Evolutionary conservation across 1,284 basidiomycete species (phyloP).

Genomic region (Wolfiporia cocos): DNA sequence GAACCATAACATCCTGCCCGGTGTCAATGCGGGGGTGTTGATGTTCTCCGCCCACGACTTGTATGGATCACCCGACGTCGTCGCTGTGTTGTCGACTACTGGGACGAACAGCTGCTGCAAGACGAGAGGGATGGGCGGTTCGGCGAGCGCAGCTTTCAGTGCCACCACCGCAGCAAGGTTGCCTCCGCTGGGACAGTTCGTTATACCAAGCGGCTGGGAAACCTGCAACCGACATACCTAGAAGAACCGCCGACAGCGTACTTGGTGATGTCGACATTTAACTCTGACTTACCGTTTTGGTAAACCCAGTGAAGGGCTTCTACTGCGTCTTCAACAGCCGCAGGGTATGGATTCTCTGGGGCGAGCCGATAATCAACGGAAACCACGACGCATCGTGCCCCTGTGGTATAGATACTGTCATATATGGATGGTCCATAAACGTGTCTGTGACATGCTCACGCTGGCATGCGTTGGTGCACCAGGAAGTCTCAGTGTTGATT

Average conservation of each 20-base stretch:
- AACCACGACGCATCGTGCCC: conserved; percentile 48
- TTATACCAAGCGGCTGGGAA: background rate
- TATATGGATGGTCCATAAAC: background rate
- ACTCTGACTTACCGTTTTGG: conserved; percentile 31
- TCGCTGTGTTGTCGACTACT: conserved; percentile 66
- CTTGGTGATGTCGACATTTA: conserved; percentile 35
- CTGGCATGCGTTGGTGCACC: conserved; percentile 52
- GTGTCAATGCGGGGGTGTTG: conserved; percentile 53
- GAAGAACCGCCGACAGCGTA: conserved; percentile 65
- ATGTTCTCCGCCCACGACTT: conserved; percentile 54
- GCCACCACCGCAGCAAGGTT: conserved; percentile 66
- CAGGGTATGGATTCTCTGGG: conserved; percentile 70
- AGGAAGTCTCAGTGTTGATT: conserved; percentile 51
- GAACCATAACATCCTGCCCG: conserved; percentile 71
- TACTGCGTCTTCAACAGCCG: conserved; percentile 68
- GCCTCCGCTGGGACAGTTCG: conserved; percentile 43
- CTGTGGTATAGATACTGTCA: conserved; percentile 23
- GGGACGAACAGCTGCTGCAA: conserved; percentile 68
- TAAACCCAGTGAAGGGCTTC: conserved; percentile 62
- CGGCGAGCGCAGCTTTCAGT: conserved; percentile 49
- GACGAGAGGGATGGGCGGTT: conserved; percentile 47
- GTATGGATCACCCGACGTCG: conserved; percentile 32
- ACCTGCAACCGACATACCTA: conserved; percentile 33
- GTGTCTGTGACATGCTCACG: conserved; percentile 26
- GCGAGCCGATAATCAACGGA: conserved; percentile 73